A percentile compares a stretch with the other conserved stretches of the same genome.
Conservation (phyloP, 176 grass and related monocot species). For the Musa itinerans region DNA sequence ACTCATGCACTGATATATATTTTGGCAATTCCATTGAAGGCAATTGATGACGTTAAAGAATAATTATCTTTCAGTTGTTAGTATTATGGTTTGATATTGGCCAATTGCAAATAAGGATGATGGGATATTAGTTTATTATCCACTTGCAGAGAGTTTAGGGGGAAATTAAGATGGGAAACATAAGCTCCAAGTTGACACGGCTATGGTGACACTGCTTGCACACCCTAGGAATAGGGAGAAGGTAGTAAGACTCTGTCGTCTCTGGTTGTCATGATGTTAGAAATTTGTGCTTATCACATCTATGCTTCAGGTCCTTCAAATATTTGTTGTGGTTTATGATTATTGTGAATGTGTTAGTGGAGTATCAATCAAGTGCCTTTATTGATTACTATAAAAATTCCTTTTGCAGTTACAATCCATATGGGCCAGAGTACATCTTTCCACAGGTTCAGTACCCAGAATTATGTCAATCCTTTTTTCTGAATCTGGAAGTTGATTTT, state of each 20-base stretch:
- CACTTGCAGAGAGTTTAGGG: neutral
- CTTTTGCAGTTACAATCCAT: conserved; percentile 73
- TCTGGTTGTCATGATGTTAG: neutral
- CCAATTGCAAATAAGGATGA: neutral
- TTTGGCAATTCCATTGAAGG: too few relatives aligned
- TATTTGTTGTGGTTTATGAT: neutral
- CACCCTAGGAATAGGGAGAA: neutral
- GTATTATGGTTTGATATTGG: neutral
- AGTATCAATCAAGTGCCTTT: conserved; percentile 21
- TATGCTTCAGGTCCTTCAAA: neutral
- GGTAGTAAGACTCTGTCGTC: neutral
- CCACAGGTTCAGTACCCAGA: conserved; percentile 62
- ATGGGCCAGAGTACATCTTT: conserved; percentile 82
- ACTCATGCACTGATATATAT: too few relatives aligned
- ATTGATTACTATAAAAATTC: conserved; percentile 26
- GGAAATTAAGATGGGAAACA: neutral
- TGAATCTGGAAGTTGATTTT: neutral
- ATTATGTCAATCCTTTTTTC: conserved; percentile 12
- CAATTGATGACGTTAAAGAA: neutral
- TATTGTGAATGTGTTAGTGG: neutral
- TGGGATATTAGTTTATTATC: neutral
- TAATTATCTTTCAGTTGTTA: neutral
- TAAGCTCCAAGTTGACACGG: too few relatives aligned
- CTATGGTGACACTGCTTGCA: too few relatives aligned
- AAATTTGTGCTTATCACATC: neutral